These are phyloP conservation scores for Fusarium bactridioides DNA, from an alignment of 2,329 filamentous ascomycete species.

Conservation along the genomic window DNA sequence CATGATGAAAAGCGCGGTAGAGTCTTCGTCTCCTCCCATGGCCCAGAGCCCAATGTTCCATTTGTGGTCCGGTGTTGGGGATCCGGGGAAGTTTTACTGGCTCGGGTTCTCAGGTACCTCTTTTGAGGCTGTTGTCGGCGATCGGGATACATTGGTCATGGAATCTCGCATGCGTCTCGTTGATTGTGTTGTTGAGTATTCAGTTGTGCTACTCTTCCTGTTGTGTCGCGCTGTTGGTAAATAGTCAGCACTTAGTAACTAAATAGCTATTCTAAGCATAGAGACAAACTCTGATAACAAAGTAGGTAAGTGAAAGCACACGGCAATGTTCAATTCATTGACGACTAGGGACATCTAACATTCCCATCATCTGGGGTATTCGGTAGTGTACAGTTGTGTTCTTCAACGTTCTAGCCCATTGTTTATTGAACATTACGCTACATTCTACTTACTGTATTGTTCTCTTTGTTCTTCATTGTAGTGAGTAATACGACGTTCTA, in stretches of 20 bases:
- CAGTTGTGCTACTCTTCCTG: not conserved
- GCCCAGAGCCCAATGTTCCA: not conserved
- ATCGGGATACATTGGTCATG: not conserved
- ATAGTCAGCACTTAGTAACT: not conserved
- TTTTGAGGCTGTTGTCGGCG: not conserved
- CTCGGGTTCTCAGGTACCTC: conserved; percentile 15
- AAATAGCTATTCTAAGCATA: not conserved
- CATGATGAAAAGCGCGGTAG: conserved; percentile 19
- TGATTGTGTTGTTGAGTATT: not conserved
- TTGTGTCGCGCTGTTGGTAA: not conserved
- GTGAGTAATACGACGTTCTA: not conserved
- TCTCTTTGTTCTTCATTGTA: not conserved
- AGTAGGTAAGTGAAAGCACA: not conserved
- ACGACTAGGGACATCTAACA: not conserved
- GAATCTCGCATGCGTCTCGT: not conserved
- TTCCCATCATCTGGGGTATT: not conserved
- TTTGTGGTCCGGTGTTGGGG: not conserved
- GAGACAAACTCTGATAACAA: not conserved
- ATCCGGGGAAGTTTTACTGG: not conserved
- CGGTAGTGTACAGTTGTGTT: not conserved
- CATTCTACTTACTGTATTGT: not conserved
- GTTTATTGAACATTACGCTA: not conserved
- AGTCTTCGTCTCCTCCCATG: conserved; percentile 14
- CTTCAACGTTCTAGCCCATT: not conserved
- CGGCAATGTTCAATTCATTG: not conserved